Evolutionary conservation across 441 rosid species (phyloP), one percentile per base, ranked within the genome.

Genomic region (Dalechampia spathulata): DNA sequence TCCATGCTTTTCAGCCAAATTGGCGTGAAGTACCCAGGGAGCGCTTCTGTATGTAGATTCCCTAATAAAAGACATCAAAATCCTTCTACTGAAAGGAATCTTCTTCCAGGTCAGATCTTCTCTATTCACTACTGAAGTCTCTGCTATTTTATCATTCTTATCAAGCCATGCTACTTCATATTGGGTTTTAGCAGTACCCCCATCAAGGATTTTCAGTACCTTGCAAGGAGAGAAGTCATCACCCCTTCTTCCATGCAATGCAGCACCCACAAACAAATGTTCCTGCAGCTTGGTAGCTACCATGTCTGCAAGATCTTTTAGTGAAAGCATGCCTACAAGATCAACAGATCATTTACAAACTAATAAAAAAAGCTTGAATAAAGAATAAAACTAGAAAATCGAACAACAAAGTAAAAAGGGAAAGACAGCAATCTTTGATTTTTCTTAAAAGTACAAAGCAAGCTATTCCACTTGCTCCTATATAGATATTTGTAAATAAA

Each of bases 21-120:
- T 75, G 39, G 76, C 84, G 53, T 87, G 87, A 66, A 93, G 75
- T 66, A 84, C 84, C 97, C 97, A 93, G 51, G 99, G 99, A 61
- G 74, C 71, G 72, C 79, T 82, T 54, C 82, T 85, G 71, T 80
- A 82, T 55, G 97, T 90, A 34, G 97, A 85, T 63, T 90, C 90
- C 70, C 99, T 82, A 71, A 90, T 83, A 74, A 93, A 86, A 67
- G 96, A 80, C 85, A 81, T 93, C 66, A 93, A 76, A 79, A 78
- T 52, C 22, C 72, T 74, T 77, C 93, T 78, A 76, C 93, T 90
- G 66, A 72, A 74, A n/a, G 93, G 95, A 56, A 69, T 58, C 64
- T 83, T 93, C 75, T 86, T 93, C 86, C 79, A 71, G 10, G 68
- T 70, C 58, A 93, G 75, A 74, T 86, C 89, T 64, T 81, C 82